Evolutionary conservation across 306 rosid genomes (phyloP), one percentile per base, ranked within the genome.

Genomic region (Cicer pinnatifidum): DNA sequence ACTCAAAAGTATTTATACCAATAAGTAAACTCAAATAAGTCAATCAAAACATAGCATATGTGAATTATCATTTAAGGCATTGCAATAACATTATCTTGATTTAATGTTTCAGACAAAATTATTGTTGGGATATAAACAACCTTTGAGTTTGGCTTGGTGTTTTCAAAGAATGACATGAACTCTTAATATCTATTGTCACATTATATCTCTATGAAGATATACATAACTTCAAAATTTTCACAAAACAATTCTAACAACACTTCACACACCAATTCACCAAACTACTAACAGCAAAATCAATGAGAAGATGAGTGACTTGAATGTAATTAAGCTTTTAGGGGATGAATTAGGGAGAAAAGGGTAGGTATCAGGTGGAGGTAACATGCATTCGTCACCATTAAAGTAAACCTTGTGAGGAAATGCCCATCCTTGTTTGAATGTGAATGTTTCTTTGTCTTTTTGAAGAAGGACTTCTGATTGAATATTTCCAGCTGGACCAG

Each of bases 391-490:
- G 5, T 94, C 98, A 2, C 98, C 98, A 71, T 91, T 94, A 70
- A 91, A 89, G 84, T 94, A 91, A 48, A 91, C 95, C 76, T 83
- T 89, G 52, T 77, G 92, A 53, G 97, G 98, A 85, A 94, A 94
- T 35, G 96, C 96, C 99, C 99, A 89, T 1, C 97, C 97, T 38
- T 91, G 88, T 88, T 90, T 94, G 52, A 89, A 87, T 64, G 99
- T 88, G 88, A 91, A 94, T 1, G 92, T 86, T 39, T 89, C 79
- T 82, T 65, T 73, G 84, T 91, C 85, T 86, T 94, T 94, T 58
- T 77, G 83, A 77, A 94, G 88, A 61, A 91, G 92, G 73, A 91
- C 57, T 69, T 94, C 99, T 6, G 95, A 94, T 57, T 94, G 97
- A 71, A 94, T 83, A 43, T 89, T 88, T 60, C 96, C 97, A 0